phyloP scores from a whole-genome alignment of 2,329 filamentous ascomycete genomes.

The Ceratocystis albifundus region DNA sequence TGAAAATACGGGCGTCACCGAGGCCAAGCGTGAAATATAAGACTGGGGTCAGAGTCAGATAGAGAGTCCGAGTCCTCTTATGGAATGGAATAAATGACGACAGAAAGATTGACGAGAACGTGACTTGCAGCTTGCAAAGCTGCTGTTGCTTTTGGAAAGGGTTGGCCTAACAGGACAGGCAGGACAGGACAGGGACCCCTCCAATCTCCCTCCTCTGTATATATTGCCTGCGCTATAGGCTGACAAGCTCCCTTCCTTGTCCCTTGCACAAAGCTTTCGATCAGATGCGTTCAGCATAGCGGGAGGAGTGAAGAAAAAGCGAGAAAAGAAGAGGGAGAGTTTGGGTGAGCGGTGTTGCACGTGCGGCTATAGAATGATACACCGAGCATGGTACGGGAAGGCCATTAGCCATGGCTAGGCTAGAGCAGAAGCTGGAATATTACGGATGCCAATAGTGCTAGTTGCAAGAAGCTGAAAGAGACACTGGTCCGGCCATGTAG shows the following conservation, averaged over 20 bases:
- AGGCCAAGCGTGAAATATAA: no score
- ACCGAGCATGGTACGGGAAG: not conserved
- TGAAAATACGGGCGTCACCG: no score
- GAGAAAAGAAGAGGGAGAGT: not conserved
- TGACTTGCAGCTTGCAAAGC: not conserved
- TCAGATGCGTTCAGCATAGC: not conserved
- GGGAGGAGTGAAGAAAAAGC: not conserved
- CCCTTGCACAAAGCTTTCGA: not conserved
- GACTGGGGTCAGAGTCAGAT: no score
- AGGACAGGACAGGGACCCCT: not conserved
- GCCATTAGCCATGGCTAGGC: no score
- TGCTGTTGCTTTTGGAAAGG: no score
- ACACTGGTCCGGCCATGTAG: no score
- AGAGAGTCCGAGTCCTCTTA: not conserved
- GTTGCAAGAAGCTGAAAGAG: no score
- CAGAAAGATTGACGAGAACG: not conserved
- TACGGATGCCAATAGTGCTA: no score
- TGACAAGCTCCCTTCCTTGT: not conserved
- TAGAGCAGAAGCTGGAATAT: no score
- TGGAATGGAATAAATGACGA: slow-evolving; percentile 1
- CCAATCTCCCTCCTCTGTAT: not conserved
- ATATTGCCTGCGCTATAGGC: slow-evolving; percentile 1
- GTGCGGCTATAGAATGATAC: not conserved
- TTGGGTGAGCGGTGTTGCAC: not conserved
- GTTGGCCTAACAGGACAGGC: no score